Percentiles rank a stretch among this genome's conserved stretches.
Conservation (phyloP, 1,139 yeast species). For the Pneumocystis jirovecii region DNA sequence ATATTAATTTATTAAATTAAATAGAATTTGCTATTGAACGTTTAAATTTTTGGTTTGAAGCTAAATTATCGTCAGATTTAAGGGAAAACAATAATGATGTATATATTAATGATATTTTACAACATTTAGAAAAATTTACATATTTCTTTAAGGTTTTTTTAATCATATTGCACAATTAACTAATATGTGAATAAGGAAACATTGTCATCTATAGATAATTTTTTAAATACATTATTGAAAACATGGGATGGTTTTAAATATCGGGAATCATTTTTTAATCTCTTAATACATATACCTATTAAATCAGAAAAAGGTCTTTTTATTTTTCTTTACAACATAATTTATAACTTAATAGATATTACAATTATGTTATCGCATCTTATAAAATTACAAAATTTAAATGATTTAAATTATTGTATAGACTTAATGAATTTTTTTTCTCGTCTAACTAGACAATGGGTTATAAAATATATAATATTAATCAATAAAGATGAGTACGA, state of each 20-base stretch:
- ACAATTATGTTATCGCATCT: not conserved
- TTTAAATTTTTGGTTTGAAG: slow-evolving; percentile 13
- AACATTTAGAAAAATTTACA: not conserved
- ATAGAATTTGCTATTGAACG: slow-evolving; percentile 11
- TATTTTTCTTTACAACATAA: not conserved
- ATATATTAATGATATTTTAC: not conserved
- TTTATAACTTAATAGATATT: not conserved
- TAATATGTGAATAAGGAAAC: slow-evolving; percentile 3
- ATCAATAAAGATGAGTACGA: slow-evolving; percentile 6
- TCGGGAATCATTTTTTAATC: slow-evolving; percentile 6
- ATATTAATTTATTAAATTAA: not conserved
- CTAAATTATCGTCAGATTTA: slow-evolving; percentile 8
- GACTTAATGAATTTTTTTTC: not conserved
- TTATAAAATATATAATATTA: slow-evolving; percentile 27
- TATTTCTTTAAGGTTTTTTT: slow-evolving; percentile 5
- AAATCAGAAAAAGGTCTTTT: slow-evolving; percentile 2
- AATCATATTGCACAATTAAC: slow-evolving; percentile 3
- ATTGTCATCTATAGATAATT: slow-evolving; percentile 11
- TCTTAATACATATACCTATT: slow-evolving; percentile 7
- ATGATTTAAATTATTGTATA: not conserved
- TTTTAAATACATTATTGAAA: slow-evolving; percentile 7
- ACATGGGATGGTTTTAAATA: slow-evolving; percentile 10
- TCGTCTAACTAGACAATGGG: not conserved
- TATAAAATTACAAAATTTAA: not conserved
- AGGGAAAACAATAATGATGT: not conserved